These are phyloP conservation scores for Penicillium sp. DNA, from an alignment of 2,329 filamentous ascomycete genomes.

Conservation along the genomic window DNA sequence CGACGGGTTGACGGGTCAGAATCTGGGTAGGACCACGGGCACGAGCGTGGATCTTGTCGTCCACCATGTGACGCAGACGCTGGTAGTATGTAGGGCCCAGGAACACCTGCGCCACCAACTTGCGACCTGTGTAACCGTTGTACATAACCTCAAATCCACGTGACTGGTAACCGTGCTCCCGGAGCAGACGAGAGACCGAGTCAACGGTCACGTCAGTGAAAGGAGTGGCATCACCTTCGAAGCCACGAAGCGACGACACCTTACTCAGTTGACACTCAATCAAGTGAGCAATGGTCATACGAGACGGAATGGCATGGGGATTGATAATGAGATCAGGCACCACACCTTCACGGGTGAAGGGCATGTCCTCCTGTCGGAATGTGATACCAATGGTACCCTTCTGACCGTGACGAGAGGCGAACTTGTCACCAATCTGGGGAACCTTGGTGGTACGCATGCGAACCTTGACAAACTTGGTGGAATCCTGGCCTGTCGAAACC, in stretches of 20 bases:
- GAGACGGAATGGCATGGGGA: constrained; percentile 97
- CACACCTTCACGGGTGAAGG: constrained; percentile 88
- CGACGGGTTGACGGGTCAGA: constrained; percentile 92
- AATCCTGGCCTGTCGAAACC: constrained; percentile 91
- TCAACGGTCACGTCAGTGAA: constrained; percentile 98
- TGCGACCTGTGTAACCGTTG: constrained; percentile 93
- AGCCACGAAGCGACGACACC: constrained; percentile 87
- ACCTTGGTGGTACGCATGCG: constrained; percentile 96
- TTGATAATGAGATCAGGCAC: constrained; percentile 98
- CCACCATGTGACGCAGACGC: constrained; percentile 97
- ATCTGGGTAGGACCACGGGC: constrained; percentile 96
- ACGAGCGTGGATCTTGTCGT: constrained; percentile 99
- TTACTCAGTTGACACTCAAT: constrained; percentile 98
- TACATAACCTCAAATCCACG: constrained; percentile 99
- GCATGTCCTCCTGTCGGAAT: constrained; percentile 98
- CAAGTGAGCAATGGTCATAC: constrained; percentile 99
- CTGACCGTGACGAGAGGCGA: constrained; percentile 97
- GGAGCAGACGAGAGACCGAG: constrained; percentile 80
- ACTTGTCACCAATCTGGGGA: constrained; percentile 98
- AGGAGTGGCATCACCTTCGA: constrained; percentile 95
- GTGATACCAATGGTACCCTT: constrained; percentile 99
- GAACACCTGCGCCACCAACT: constrained; percentile 93
- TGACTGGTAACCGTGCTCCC: constrained; percentile 90
- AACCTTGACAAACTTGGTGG: constrained; percentile 94
- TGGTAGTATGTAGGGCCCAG: constrained; percentile 98